Conservation (phyloP, 306 rosid genomes). For the apple (Malus domestica) region DNA sequence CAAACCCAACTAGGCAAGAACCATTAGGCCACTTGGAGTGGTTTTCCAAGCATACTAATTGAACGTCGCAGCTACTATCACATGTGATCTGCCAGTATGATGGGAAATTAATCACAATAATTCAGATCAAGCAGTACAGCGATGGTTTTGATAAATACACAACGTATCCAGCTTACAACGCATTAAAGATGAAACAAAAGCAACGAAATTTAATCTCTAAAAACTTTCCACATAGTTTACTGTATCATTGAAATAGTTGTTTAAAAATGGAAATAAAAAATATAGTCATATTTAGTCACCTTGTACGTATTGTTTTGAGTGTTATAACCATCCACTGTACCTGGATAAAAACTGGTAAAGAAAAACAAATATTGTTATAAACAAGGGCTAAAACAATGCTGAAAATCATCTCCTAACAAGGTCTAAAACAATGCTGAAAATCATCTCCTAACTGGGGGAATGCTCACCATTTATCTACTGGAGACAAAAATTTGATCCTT, state of each 20-base stretch:
- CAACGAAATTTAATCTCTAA: not conserved
- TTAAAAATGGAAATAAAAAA: not conserved
- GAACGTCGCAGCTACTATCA: conserved; percentile 22
- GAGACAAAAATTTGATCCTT: conserved; percentile 21
- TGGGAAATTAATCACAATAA: not conserved
- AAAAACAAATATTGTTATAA: not conserved
- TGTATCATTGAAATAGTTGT: not conserved
- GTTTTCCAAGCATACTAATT: conserved; percentile 24
- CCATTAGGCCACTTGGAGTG: too few species aligned
- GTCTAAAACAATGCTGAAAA: not conserved
- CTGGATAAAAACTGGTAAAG: conserved; percentile 19
- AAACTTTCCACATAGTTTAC: not conserved
- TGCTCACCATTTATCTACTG: conserved; percentile 17
- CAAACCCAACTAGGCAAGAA: too few species aligned
- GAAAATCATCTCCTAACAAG: not conserved
- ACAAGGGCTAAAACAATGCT: not conserved
- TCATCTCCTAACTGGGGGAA: not conserved
- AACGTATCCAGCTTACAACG: not conserved
- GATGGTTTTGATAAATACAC: not conserved
- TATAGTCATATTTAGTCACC: conserved; percentile 12
- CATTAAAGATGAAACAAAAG: not conserved
- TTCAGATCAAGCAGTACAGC: not conserved
- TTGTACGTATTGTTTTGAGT: conserved; percentile 18
- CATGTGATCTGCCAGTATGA: conserved; percentile 21
- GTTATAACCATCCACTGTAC: conserved; percentile 15